Conservation (phyloP, 2,329 filamentous ascomycete species). For the Pseudogymnoascus sp. region DNA sequence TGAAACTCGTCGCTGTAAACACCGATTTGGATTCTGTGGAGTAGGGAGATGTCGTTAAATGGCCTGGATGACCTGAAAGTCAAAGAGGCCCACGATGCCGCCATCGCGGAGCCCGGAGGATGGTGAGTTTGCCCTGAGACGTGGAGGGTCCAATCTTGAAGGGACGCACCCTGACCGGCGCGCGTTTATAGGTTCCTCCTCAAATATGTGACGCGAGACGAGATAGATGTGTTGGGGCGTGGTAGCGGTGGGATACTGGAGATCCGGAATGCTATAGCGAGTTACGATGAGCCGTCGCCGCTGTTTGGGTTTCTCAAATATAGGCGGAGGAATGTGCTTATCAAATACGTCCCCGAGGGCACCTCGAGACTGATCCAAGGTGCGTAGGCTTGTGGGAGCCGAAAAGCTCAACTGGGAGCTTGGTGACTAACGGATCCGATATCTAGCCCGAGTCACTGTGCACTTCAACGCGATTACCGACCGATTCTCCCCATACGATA, state of each 20-base stretch:
- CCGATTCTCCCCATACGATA: conserved; percentile 77
- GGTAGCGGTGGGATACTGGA: conserved; percentile 80
- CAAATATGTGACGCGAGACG: conserved; percentile 83
- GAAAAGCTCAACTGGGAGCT: conserved; percentile 11
- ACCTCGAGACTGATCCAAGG: conserved; percentile 90
- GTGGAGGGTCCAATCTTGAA: conserved; percentile 13
- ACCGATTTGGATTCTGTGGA: conserved; percentile 11
- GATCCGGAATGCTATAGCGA: conserved; percentile 67
- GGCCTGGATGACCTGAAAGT: conserved; percentile 77
- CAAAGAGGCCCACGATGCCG: conserved; percentile 75
- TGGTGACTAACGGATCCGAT: conserved; percentile 18
- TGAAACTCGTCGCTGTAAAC: conserved; percentile 12
- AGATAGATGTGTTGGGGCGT: conserved; percentile 67
- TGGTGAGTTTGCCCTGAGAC: conserved; percentile 50
- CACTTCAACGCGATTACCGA: conserved; percentile 62
- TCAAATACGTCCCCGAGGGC: conserved; percentile 87
- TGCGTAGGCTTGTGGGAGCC: conserved; percentile 36
- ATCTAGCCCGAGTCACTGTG: conserved; percentile 71
- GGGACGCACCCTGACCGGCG: conserved; percentile 18
- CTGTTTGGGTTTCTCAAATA: conserved; percentile 90
- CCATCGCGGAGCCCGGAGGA: conserved; percentile 77
- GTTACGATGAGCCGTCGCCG: conserved; percentile 77
- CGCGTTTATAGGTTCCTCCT: conserved; percentile 70
- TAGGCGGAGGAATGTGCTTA: conserved; percentile 76
- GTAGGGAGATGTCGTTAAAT: conserved; percentile 77